Evolutionary conservation across 2,329 filamentous ascomycete genomes (phyloP).

Genomic region (Monosporascus sp.): DNA sequence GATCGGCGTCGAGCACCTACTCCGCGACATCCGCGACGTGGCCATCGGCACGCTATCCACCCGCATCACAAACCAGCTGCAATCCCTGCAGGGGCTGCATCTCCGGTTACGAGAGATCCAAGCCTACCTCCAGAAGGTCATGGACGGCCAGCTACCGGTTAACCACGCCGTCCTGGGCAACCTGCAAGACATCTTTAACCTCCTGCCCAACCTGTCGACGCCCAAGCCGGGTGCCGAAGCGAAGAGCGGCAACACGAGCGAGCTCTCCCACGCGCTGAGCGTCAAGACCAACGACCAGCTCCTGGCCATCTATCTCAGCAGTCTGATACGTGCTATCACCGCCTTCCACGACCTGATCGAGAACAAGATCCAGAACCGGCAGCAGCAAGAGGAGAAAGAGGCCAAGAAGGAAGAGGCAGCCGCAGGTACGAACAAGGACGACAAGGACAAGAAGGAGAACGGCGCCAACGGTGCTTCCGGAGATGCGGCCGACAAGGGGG

Average conservation of each 20-base stretch:
- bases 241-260: conserved; percentile 57
- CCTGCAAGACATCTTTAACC: conserved; percentile 98
- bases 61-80: conserved; percentile 93
- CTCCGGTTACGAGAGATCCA: conserved; percentile 92
- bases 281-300: conserved; percentile 99
- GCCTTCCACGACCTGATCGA: conserved; percentile 99
- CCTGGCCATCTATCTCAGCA: conserved; percentile 96
- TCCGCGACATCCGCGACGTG: conserved; percentile 96
- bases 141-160: conserved; percentile 85
- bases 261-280: conserved; percentile 93
- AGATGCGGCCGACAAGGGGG: conserved; percentile 30
- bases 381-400: conserved; percentile 94
- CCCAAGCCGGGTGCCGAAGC: conserved; percentile 61
- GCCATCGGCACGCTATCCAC: conserved; percentile 95
- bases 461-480: conserved; percentile 53
- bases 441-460: conserved; percentile 38
- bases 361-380: conserved; percentile 99
- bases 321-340: conserved; percentile 93
- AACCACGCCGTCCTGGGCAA: conserved; percentile 97
- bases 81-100: conserved; percentile 94
- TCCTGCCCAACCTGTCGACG: conserved; percentile 90
- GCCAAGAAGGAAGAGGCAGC: conserved; percentile 61
- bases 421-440: conserved; percentile 51
- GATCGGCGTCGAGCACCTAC: conserved; percentile 95
- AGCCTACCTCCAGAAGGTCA: conserved; percentile 90